Percentiles rank a stretch among this genome's conserved stretches.
These are phyloP conservation scores for Cercospora janseana DNA, from an alignment of 2,329 filamentous ascomycete species.

Conservation along the genomic window DNA sequence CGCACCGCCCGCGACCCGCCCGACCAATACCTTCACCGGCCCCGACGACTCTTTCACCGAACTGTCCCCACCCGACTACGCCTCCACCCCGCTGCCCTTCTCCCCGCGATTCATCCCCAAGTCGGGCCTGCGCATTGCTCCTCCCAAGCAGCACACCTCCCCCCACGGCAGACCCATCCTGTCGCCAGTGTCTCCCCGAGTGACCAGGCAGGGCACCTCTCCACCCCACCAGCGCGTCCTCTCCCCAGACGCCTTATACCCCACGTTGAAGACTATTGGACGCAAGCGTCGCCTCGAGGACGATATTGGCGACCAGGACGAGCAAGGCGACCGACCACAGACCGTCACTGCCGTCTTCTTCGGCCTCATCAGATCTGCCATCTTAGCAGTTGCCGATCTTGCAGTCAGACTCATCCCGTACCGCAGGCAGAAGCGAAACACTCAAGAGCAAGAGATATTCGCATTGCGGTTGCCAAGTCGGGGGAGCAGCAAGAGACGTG, in stretches of 20 bases:
- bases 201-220: background rate
- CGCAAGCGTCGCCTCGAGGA: conserved; percentile 7
- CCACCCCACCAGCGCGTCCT: background rate
- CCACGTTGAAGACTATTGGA: conserved; percentile 5
- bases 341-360: conserved; percentile 10
- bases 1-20: background rate
- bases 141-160: background rate
- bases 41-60: conserved; percentile 14
- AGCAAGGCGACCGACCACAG: conserved; percentile 2
- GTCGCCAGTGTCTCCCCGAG: conserved; percentile 5
- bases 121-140: conserved; percentile 9
- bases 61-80: conserved; percentile 11
- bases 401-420: conserved; percentile 1
- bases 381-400: background rate
- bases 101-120: background rate
- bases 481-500: conserved; percentile 21
- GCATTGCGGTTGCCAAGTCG: conserved; percentile 19
- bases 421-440: background rate
- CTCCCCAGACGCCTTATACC: conserved; percentile 14
- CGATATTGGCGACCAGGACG: background rate
- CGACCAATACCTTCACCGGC: conserved; percentile 7
- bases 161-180: conserved; percentile 6
- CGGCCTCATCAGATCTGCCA: conserved; percentile 4
- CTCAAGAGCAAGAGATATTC: conserved; percentile 18
- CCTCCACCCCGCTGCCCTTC: conserved; percentile 12